phyloP scores from a whole-genome alignment of 805 yeast species.

The Monosporozyma yasuniensis region DNA sequence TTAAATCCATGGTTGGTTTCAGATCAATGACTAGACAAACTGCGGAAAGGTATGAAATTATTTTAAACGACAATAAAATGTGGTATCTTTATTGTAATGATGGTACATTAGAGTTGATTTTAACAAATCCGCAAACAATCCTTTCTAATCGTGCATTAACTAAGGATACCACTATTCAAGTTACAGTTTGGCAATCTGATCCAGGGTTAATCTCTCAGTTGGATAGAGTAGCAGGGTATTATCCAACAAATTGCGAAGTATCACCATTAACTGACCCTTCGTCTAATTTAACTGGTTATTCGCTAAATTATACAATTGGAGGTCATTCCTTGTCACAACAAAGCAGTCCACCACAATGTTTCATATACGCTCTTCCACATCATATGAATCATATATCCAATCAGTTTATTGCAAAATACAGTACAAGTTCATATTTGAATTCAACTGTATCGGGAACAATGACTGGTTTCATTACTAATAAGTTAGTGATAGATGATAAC shows the following conservation, averaged over 20 bases:
- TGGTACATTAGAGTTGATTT: conserved; percentile 4
- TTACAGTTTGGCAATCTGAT: conserved; percentile 41
- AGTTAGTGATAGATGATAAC: conserved; percentile 30
- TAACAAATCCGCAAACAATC: conserved; percentile 15
- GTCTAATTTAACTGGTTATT: background rate
- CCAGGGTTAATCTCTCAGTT: conserved; percentile 2
- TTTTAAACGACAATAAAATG: conserved; percentile 44
- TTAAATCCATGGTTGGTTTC: conserved; percentile 45
- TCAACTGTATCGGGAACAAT: conserved; percentile 45
- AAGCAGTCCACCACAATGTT: conserved; percentile 4
- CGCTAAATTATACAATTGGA: conserved; percentile 30
- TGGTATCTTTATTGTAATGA: conserved; percentile 27
- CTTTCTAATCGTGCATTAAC: conserved; percentile 18
- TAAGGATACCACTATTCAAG: conserved; percentile 49
- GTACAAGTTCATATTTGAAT: conserved; percentile 25
- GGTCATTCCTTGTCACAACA: conserved; percentile 41
- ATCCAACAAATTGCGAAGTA: conserved; percentile 41
- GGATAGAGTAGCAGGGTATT: conserved; percentile 57
- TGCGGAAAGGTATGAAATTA: conserved; percentile 40
- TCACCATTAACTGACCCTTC: conserved; percentile 31
- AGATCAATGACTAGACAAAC: conserved; percentile 16
- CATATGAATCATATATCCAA: conserved; percentile 40
- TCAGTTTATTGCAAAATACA: conserved; percentile 8
- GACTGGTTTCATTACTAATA: conserved; percentile 37
- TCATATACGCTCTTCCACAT: conserved; percentile 64